Evolutionary conservation across 2,329 filamentous ascomycete species (phyloP).

Genomic region (Colletotrichum musae): DNA sequence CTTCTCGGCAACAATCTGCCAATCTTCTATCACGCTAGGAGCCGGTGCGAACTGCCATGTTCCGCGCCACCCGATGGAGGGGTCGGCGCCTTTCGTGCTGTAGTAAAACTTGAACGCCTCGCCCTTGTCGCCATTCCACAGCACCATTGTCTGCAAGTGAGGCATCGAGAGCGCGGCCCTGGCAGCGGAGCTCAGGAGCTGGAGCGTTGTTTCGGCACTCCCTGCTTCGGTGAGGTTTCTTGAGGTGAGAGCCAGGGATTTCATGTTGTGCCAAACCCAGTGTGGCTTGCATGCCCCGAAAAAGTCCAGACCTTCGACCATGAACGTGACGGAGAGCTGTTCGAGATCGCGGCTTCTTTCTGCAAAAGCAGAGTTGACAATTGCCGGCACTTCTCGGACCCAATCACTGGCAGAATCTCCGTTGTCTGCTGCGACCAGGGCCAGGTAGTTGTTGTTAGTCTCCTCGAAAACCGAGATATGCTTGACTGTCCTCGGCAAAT

Average conservation of each 20-base stretch:
- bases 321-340: constrained; percentile 49
- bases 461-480: constrained; percentile 48
- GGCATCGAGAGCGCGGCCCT: constrained; percentile 48
- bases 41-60: constrained; percentile 6
- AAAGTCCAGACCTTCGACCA: constrained; percentile 48
- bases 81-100: constrained; percentile 2
- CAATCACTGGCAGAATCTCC: too few species aligned
- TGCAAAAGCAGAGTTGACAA: constrained; percentile 42
- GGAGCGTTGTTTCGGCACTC: too few species aligned
- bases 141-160: constrained; percentile 48
- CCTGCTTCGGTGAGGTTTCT: constrained; percentile 43
- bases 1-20: neutral
- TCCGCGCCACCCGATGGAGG: constrained; percentile 21
- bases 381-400: too few species aligned
- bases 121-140: constrained; percentile 51
- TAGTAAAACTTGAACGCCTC: constrained; percentile 53
- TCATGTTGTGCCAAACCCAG: constrained; percentile 49
- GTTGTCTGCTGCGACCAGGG: too few species aligned
- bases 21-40: neutral
- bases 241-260: constrained; percentile 53
- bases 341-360: constrained; percentile 46
- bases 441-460: constrained; percentile 33
- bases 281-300: constrained; percentile 44
- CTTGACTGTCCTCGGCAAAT: too few species aligned
- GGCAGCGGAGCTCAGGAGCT: constrained; percentile 46